Evolutionary conservation across 371 early-diverging fungal species (phyloP).

Genomic region (Thermomucor indicae-seudaticae): DNA sequence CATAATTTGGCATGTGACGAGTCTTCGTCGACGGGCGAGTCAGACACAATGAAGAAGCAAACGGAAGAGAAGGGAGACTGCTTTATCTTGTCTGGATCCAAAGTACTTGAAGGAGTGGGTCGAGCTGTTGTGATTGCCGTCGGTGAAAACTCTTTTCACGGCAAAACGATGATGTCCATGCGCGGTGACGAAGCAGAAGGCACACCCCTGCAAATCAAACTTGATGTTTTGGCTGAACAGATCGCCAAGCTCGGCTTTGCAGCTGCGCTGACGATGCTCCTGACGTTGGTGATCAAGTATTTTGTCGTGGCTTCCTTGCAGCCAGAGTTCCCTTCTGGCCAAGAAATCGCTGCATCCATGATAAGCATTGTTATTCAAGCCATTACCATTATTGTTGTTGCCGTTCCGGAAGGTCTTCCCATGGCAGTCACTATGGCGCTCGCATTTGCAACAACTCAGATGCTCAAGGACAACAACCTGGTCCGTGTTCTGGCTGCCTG

Average conservation of each 20-base stretch:
- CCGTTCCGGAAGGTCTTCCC: conserved; percentile 98
- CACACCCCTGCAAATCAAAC: conserved; percentile 91
- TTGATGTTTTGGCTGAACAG: conserved; percentile 80
- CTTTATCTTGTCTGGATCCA: conserved; percentile 89
- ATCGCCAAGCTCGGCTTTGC: conserved; percentile 91
- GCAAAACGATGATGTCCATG: conserved; percentile 85
- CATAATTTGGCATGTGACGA: conserved; percentile 89
- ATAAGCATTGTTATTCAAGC: conserved; percentile 78
- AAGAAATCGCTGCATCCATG: conserved; percentile 63
- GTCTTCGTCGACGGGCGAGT: conserved; percentile 90
- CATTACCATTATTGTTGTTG: conserved; percentile 92
- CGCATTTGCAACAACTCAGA: conserved; percentile 92
- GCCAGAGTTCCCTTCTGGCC: conserved; percentile 49
- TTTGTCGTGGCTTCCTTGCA: conserved; percentile 63
- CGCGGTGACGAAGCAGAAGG: conserved; percentile 69
- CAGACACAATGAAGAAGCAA: conserved; percentile 73
- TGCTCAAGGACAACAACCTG: conserved; percentile 92
- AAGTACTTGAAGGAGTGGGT: conserved; percentile 88
- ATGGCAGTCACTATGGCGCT: conserved; percentile 96
- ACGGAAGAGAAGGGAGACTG: conserved; percentile 63
- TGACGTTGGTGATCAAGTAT: conserved; percentile 77
- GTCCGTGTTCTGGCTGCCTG: conserved; percentile 93
- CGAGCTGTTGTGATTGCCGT: conserved; percentile 82
- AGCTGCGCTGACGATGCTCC: conserved; percentile 74
- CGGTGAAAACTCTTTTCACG: conserved; percentile 79